These are phyloP conservation scores for Clavaria fumosa DNA, from an alignment of 768 basidiomycete genomes.

Conservation along the genomic window DNA sequence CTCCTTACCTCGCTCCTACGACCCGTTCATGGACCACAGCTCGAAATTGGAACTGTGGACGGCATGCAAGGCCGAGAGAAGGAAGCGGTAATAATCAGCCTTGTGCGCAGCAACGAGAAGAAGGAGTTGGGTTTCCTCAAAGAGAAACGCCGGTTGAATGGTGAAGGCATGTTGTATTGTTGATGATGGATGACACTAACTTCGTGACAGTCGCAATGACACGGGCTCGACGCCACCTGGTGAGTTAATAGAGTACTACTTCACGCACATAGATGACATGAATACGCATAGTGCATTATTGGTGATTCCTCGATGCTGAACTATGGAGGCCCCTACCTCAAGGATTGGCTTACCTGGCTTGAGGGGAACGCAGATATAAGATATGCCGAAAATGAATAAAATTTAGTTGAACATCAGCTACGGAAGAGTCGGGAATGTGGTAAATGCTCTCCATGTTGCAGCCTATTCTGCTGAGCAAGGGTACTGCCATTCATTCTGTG, in stretches of 20 bases:
- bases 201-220: slow-evolving; percentile 71
- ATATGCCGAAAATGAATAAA: slow-evolving; percentile 55
- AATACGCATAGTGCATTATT: slow-evolving; percentile 53
- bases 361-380: slow-evolving; percentile 84
- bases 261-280: background rate
- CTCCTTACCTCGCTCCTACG: slow-evolving; percentile 66
- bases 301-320: slow-evolving; percentile 88
- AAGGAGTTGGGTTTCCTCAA: slow-evolving; percentile 90
- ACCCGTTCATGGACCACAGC: slow-evolving; percentile 42
- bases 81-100: slow-evolving; percentile 81
- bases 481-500: too few species aligned
- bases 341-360: slow-evolving; percentile 83
- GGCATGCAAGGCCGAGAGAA: slow-evolving; percentile 97
- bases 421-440: background rate
- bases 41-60: slow-evolving; percentile 92
- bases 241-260: slow-evolving; percentile 21
- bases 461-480: too few species aligned
- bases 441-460: too few species aligned
- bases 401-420: background rate
- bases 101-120: slow-evolving; percentile 89
- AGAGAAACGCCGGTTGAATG: slow-evolving; percentile 85
- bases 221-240: slow-evolving; percentile 74
- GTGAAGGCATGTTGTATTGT: slow-evolving; percentile 20
- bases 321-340: slow-evolving; percentile 73
- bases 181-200: slow-evolving; percentile 4